These are phyloP conservation scores for Raphanus sativus DNA, from an alignment of 345 rosid species.

Conservation along the genomic window DNA sequence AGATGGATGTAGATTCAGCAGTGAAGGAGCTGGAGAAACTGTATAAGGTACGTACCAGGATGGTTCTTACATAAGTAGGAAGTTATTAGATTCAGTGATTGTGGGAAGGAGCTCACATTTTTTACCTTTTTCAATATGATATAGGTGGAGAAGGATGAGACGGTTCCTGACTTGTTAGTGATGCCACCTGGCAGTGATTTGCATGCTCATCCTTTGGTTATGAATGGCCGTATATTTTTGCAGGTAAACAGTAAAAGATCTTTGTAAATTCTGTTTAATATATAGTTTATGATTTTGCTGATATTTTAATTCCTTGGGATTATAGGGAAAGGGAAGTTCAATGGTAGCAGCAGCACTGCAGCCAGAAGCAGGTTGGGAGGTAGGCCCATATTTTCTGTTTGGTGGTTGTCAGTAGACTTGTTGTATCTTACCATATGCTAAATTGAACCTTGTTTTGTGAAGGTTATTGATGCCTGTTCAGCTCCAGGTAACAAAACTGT, in stretches of 20 bases:
- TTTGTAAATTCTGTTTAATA: background rate
- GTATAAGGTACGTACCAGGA: conserved; percentile 45
- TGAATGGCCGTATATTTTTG: conserved; percentile 67
- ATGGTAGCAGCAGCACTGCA: conserved; percentile 66
- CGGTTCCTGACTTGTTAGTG: conserved; percentile 64
- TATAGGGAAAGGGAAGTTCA: conserved; percentile 93
- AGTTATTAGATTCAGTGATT: conserved; percentile 3
- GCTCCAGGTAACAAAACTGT: background rate
- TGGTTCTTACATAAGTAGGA: background rate
- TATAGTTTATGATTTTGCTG: background rate
- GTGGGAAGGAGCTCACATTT: background rate
- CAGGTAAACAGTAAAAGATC: conserved; percentile 53
- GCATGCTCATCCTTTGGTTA: conserved; percentile 80
- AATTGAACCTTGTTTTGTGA: background rate
- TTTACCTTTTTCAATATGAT: conserved; percentile 4
- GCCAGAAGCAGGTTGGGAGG: background rate
- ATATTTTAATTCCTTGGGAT: conserved; percentile 4
- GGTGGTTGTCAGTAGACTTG: background rate
- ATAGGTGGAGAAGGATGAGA: conserved; percentile 76
- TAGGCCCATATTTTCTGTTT: background rate
- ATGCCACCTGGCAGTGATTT: conserved; percentile 82
- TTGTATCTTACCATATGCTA: background rate
- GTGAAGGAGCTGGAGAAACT: conserved; percentile 58
- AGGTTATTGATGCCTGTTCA: background rate
- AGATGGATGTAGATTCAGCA: conserved; percentile 68